A percentile compares a stretch with the other conserved stretches of the same genome.
Evolutionary conservation across 306 rosid species (phyloP).

Genomic region (Castanea sativa): DNA sequence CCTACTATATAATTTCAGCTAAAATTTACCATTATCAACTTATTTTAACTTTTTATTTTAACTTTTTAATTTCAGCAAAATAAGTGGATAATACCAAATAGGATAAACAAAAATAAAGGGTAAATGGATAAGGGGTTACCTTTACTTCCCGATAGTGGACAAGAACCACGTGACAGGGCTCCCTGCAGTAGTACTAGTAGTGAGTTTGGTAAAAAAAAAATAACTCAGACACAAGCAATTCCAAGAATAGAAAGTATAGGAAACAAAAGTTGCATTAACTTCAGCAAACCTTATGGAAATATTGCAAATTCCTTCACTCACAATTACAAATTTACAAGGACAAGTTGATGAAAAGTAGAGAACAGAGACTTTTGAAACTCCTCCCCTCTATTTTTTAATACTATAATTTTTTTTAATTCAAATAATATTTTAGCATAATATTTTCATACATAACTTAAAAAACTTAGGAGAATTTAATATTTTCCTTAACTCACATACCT

Average conservation of each 20-base stretch:
- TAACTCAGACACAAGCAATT: not conserved
- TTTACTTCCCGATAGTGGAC: constrained; percentile 81
- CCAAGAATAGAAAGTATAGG: not conserved
- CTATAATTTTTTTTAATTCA: not conserved
- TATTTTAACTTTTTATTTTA: no score
- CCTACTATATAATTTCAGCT: no score
- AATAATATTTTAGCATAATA: not conserved
- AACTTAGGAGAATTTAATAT: no score
- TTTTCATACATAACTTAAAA: no score
- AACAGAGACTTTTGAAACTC: no score
- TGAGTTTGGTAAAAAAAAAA: constrained; percentile 18
- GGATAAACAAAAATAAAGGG: not conserved
- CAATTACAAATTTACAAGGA: not conserved
- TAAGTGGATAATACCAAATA: no score
- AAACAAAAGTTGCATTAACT: constrained; percentile 21
- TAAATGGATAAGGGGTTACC: constrained; percentile 35
- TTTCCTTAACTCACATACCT: no score
- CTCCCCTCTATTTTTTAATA: no score
- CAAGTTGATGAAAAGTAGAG: no score
- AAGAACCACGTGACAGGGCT: constrained; percentile 73
- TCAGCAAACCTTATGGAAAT: constrained; percentile 3
- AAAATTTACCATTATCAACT: no score
- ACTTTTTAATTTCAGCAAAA: no score
- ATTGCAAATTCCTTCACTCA: not conserved
- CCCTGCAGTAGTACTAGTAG: constrained; percentile 44